Percentiles rank a stretch among this genome's conserved stretches.
These are phyloP conservation scores for Pavlovales sp. DNA, from an alignment of 208 protist species.

Conservation along the genomic window DNA sequence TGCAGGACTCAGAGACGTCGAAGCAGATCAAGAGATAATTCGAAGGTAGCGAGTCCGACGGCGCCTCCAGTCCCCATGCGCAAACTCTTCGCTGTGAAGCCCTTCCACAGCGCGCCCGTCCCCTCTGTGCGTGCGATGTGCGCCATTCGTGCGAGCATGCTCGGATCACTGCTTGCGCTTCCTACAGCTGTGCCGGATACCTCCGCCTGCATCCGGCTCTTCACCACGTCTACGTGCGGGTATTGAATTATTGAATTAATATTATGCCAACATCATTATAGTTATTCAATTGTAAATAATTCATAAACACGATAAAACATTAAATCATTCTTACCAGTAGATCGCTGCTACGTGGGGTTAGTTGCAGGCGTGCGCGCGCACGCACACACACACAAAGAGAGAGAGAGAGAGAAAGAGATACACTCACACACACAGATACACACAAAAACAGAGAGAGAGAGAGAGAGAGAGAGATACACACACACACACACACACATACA, in stretches of 20 bases:
- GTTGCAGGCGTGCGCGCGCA: no score
- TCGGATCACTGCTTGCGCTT: background rate
- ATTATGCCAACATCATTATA: no score
- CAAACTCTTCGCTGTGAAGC: background rate
- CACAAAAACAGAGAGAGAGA: background rate
- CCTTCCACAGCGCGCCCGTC: background rate
- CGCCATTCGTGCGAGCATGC: background rate
- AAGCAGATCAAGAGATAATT: no score
- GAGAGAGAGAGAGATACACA: background rate
- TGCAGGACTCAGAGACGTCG: no score
- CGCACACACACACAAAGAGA: no score
- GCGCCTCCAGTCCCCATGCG: background rate
- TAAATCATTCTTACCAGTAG: no score
- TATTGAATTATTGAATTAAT: no score
- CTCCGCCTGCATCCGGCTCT: background rate
- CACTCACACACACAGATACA: conserved; percentile 1
- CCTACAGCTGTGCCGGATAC: no score
- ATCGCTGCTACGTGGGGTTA: no score
- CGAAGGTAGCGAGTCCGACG: background rate
- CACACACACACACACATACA: conserved; percentile 11
- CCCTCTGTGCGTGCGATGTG: background rate
- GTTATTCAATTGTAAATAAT: no score
- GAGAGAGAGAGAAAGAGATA: background rate
- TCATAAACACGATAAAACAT: no score
- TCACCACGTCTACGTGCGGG: background rate